A percentile compares a stretch with the other conserved stretches of the same genome.
Conservation (phyloP, 228 moss, liverwort and hornwort species). For the Sphagnum fallax region DNA sequence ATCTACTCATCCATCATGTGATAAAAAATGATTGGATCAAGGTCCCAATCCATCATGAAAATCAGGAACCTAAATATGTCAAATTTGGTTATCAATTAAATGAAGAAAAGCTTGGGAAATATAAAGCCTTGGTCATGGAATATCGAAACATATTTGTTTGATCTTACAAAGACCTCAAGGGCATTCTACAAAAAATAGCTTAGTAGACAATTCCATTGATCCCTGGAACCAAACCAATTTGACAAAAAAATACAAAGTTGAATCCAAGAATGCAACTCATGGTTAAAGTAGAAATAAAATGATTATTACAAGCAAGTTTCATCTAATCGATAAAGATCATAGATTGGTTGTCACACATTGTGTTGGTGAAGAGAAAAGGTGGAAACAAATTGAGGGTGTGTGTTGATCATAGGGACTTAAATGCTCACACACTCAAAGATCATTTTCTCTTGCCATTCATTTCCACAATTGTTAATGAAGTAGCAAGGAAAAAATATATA, state of each 20-base stretch:
- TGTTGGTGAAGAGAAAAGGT: background rate
- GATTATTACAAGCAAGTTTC: slow-evolving; percentile 4
- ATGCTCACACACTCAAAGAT: background rate
- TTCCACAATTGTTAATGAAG: background rate
- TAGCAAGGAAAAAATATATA: slow-evolving; percentile 3
- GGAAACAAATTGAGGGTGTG: background rate
- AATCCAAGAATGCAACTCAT: slow-evolving; percentile 3
- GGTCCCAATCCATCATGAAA: no score
- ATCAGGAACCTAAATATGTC: no score
- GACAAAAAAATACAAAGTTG: slow-evolving; percentile 1
- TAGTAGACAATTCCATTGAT: background rate
- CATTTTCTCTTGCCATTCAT: slow-evolving; percentile 4
- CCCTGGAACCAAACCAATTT: background rate
- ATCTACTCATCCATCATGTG: no score
- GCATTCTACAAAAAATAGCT: background rate
- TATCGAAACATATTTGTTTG: background rate
- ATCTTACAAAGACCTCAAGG: slow-evolving; percentile 6
- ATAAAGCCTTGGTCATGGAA: no score
- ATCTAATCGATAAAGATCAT: slow-evolving; percentile 1
- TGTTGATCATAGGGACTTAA: slow-evolving; percentile 5
- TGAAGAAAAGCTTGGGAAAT: no score
- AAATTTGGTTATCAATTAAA: no score
- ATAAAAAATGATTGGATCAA: no score
- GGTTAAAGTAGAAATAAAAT: slow-evolving; percentile 1
- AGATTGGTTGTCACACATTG: slow-evolving; percentile 1